Base-by-base conservation (phyloP, 2,329 filamentous ascomycete genomes). In the Zarea fungicola region DNA sequence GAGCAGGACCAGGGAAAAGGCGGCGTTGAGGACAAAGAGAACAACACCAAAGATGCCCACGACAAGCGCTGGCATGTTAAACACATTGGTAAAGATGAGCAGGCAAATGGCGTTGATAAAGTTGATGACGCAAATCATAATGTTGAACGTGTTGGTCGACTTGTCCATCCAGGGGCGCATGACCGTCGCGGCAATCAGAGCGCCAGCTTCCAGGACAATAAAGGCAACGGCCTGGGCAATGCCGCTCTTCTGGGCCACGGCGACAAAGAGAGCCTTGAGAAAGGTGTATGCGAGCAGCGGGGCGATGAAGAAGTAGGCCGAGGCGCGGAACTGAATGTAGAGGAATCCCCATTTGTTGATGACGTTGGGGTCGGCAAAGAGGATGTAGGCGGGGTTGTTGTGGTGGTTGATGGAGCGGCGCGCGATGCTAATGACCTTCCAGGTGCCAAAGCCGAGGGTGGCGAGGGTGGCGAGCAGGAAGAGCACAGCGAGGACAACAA, bases 321-420 rank as follows among this genome's bases (percentile, higher is more conserved):
- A 92, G 32, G 92, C 92, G 61, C 92, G 87, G 77, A 95, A 96
- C 67, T 96, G 91, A 34, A 97, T 89, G 64, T 97, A 97, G 56
- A 97, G 80, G 75, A 96, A 96, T 19, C 92, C 92, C 92, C 91
- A 96, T 71, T 96, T 95, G 80, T 96, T 96, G 55, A 97, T 80
- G 46, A 87, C 85, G 54, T 89, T 80, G n/a, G 91, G 90, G 61
- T 97, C 91, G 3, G 92, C 96, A 73, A 95, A 97, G 54, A 97
- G 83, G 58, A 96, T 96, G 69, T 96, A 96, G 23, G 91, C 92
- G 22, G 92, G 90, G 72, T 96, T 96, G 71, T 92, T 91, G 76
- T 96, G 91, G 82, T 96, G 89, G 50, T 79, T 71, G 54, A 95
- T 86, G 26, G 91, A 96, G 58, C 89, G 86, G 62, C 89, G 89